A percentile compares a stretch with the other conserved stretches of the same genome.
Conservation (phyloP, 176 grass and related monocot species). For the Oryza longistaminata region DNA sequence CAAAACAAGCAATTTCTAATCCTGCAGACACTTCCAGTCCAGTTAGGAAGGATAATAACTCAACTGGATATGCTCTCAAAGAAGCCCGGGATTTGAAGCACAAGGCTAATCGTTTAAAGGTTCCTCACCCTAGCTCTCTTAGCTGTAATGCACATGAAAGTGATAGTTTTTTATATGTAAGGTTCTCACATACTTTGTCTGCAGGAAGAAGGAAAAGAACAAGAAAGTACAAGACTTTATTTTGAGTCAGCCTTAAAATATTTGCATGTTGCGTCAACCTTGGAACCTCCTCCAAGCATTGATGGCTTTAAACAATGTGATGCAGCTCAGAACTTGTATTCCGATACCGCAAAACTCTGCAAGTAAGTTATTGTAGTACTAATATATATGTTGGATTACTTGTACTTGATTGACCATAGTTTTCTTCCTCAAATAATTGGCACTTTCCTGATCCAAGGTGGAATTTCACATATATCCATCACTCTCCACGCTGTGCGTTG, state of each 20-base stretch:
- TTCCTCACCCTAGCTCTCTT: slow-evolving; percentile 39
- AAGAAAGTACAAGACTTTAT: slow-evolving; percentile 80
- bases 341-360: slow-evolving; percentile 96
- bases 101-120: slow-evolving; percentile 96
- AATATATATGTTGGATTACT: slow-evolving; percentile 27
- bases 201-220: slow-evolving; percentile 79
- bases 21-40: slow-evolving; percentile 66
- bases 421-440: neutral
- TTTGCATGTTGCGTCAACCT: slow-evolving; percentile 81
- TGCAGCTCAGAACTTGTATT: slow-evolving; percentile 81
- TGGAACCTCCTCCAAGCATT: slow-evolving; percentile 61
- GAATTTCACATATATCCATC: neutral
- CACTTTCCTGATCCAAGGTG: neutral
- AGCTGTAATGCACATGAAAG: slow-evolving; percentile 7
- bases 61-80: slow-evolving; percentile 61
- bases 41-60: slow-evolving; percentile 65
- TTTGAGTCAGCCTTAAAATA: slow-evolving; percentile 98
- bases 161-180: slow-evolving; percentile 22
- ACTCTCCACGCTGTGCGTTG: neutral
- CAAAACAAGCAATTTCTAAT: slow-evolving; percentile 58
- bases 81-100: slow-evolving; percentile 93
- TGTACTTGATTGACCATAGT: neutral
- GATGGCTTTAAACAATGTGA: slow-evolving; percentile 80
- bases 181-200: slow-evolving; percentile 37
- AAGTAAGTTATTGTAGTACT: slow-evolving; percentile 62